phyloP scores from a whole-genome alignment of 331 rosid species.

The Quercus phellos region DNA sequence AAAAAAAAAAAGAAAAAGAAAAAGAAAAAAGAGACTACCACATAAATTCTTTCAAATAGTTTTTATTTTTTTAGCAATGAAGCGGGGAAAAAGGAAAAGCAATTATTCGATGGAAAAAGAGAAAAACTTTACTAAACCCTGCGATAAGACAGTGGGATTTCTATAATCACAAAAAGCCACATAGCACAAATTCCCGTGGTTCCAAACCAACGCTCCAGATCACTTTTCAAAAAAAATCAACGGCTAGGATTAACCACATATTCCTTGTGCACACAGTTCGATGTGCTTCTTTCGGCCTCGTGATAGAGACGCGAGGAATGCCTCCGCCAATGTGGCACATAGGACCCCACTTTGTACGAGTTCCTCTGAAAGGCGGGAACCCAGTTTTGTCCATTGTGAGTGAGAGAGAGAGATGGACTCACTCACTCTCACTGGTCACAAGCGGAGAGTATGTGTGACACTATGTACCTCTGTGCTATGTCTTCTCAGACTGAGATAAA shows the following conservation, averaged over 20 bases:
- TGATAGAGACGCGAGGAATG: slow-evolving; percentile 20
- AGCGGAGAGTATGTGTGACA: no score
- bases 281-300: slow-evolving; percentile 57
- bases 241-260: slow-evolving; percentile 13
- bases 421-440: slow-evolving; percentile 1
- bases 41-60: background rate
- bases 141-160: slow-evolving; percentile 3
- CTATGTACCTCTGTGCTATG: no score
- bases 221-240: background rate
- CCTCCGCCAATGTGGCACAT: slow-evolving; percentile 19
- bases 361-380: slow-evolving; percentile 73
- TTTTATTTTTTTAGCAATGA: background rate
- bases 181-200: slow-evolving; percentile 42
- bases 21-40: background rate
- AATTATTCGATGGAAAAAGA: slow-evolving; percentile 22
- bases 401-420: slow-evolving; percentile 2
- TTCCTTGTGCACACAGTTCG: slow-evolving; percentile 46
- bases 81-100: slow-evolving; percentile 19
- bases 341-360: slow-evolving; percentile 46
- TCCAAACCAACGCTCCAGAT: slow-evolving; percentile 22
- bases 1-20: no score
- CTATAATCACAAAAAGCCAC: background rate
- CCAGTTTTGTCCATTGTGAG: slow-evolving; percentile 38
- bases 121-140: slow-evolving; percentile 33
- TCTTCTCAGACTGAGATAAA: background rate